These are phyloP conservation scores for Orbilia brochopaga DNA, from an alignment of 2,329 filamentous ascomycete genomes.

Conservation along the genomic window DNA sequence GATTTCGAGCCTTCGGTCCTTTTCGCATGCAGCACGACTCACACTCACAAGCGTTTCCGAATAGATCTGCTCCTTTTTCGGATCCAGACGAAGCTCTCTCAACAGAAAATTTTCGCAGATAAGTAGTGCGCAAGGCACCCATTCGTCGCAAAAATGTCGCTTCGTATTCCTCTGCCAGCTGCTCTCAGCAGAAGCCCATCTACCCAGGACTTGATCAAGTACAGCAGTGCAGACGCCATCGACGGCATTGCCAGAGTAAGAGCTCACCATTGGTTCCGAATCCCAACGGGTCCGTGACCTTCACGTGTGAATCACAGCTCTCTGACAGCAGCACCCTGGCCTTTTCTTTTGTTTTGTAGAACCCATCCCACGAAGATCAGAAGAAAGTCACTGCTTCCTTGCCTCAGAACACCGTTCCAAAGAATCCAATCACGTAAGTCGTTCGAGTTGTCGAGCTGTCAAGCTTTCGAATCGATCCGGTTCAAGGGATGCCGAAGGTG, in stretches of 20 bases:
- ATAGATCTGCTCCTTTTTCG: slow-evolving; percentile 26
- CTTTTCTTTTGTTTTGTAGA: slow-evolving; percentile 19
- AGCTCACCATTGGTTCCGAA: slow-evolving; percentile 1
- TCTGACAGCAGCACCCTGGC: slow-evolving; percentile 25
- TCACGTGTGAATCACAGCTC: slow-evolving; percentile 16
- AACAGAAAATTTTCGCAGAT: slow-evolving; percentile 46
- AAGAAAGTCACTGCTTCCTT: slow-evolving; percentile 45
- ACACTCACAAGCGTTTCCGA: slow-evolving; percentile 47
- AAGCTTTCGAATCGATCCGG: not conserved
- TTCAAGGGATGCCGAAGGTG: not conserved
- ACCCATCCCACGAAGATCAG: slow-evolving; percentile 42
- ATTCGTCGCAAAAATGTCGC: slow-evolving; percentile 38
- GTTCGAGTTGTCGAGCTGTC: slow-evolving; percentile 7
- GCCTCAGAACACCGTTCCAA: slow-evolving; percentile 43
- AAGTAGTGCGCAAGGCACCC: slow-evolving; percentile 18
- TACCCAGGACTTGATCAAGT: slow-evolving; percentile 43
- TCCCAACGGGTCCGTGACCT: slow-evolving; percentile 6
- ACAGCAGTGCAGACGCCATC: slow-evolving; percentile 44
- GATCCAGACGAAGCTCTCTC: slow-evolving; percentile 25
- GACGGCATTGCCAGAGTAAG: slow-evolving; percentile 46
- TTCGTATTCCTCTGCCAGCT: slow-evolving; percentile 29
- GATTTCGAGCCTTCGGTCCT: slow-evolving; percentile 35
- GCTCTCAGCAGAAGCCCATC: slow-evolving; percentile 44
- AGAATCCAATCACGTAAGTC: slow-evolving; percentile 50
- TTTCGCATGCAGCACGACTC: slow-evolving; percentile 48